Evolutionary conservation across 163 green algal species (phyloP), one percentile per base, ranked within the genome.

Genomic region (Scenedesmus sp.): DNA sequence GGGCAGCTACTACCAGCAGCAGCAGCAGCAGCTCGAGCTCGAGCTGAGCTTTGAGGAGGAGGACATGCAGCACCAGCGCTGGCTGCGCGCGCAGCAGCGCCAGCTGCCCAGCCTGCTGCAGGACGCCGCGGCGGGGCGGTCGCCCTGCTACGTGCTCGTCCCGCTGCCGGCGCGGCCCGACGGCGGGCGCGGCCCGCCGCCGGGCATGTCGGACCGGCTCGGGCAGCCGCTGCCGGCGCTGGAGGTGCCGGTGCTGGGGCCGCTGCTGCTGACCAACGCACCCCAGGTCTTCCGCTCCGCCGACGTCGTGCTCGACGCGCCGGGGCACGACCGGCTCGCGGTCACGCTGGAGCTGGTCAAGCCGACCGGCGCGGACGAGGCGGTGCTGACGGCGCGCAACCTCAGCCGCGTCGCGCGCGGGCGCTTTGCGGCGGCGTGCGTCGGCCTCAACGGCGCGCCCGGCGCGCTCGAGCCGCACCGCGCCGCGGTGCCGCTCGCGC

Each of bases 11-110:
- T 4, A 57, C 5, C 4, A 57, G 4, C 39, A 47, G 39, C 39
- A 47, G 39, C 39, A 47, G 39, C 39, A 47, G 39, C 39, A 47
- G 39, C 39, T 10, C 10, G 39, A 47, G 39, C 28, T 24, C 44
- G 54, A 67, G 53, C 13, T 66, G 17, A 67, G 31, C 4, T 65
- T 36, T 45, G 67, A 76, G 28, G 67, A 76, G 33, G 67, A 76
- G 13, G 67, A 76, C 50, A 50, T 65, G 67, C 67, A 76, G 67
- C 67, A 76, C 13, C 67, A 54, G 51, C 67, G 67, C 50, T 65
- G 10, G n/a, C 47, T 77, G 36, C 69, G 54, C 34, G 53, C 66
- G 53, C 69, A 77, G 69, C 54, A 77, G 69, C 69, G 24, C 31
- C 69, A 48, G 39, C 29, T 77, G 39, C 67, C 67, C 2, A 56